These are phyloP conservation scores for Leccinum angustisporum DNA, from an alignment of 1,284 basidiomycete species.

Conservation along the genomic window DNA sequence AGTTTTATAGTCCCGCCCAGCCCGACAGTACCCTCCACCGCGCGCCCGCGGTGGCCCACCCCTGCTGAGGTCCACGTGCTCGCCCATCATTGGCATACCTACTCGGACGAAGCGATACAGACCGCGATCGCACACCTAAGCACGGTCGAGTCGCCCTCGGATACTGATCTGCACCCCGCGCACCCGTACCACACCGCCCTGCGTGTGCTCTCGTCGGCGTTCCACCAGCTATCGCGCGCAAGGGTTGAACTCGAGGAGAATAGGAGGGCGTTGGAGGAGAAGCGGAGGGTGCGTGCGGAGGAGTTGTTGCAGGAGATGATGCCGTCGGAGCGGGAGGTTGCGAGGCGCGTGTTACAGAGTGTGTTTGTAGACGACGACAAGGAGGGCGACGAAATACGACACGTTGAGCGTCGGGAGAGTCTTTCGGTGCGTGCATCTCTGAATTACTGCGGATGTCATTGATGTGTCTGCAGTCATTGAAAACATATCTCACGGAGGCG, in stretches of 20 bases:
- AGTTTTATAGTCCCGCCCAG: conserved; percentile 22
- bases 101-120: conserved; percentile 69
- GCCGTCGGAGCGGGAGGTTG: conserved; percentile 62
- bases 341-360: conserved; percentile 61
- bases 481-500: conserved; percentile 70
- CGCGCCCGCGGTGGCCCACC: conserved; percentile 20
- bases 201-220: conserved; percentile 66
- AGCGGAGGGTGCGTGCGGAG: conserved; percentile 53
- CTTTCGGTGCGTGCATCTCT: conserved; percentile 43
- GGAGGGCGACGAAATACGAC: conserved; percentile 27
- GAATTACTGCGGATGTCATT: conserved; percentile 12
- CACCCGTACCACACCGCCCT: conserved; percentile 67
- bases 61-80: conserved; percentile 48
- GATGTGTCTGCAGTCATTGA: conserved; percentile 50
- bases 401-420: conserved; percentile 56
- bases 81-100: conserved; percentile 66
- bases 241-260: conserved; percentile 63
- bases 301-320: conserved; percentile 56
- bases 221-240: conserved; percentile 54
- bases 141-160: conserved; percentile 43
- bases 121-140: conserved; percentile 51
- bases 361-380: conserved; percentile 62
- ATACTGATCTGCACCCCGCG: conserved; percentile 48
- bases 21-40: conserved; percentile 11
- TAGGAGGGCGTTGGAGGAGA: conserved; percentile 52